phyloP scores from a whole-genome alignment of 1,284 basidiomycete genomes.

The Abortiporus biennis region DNA sequence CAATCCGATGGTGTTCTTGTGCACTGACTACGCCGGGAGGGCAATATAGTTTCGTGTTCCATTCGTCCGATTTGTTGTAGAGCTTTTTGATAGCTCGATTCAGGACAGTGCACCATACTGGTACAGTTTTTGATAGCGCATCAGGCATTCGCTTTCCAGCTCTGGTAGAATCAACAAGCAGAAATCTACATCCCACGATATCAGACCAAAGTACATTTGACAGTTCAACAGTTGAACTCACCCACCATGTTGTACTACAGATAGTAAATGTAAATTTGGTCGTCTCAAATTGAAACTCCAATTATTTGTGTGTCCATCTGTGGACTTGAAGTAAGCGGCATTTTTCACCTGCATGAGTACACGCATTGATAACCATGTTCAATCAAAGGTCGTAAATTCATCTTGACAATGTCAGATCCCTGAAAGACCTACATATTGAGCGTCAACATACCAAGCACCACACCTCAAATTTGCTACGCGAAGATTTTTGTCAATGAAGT shows the following conservation, averaged over 20 bases:
- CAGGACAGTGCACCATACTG: slow-evolving; percentile 93
- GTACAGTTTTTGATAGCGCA: slow-evolving; percentile 90
- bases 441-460: slow-evolving; percentile 91
- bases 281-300: slow-evolving; percentile 87
- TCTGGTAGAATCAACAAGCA: slow-evolving; percentile 91
- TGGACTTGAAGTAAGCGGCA: slow-evolving; percentile 92
- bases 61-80: slow-evolving; percentile 24
- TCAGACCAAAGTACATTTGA: neutral
- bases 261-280: slow-evolving; percentile 80
- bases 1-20: slow-evolving; percentile 76
- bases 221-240: slow-evolving; percentile 23
- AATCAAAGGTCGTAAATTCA: no score
- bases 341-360: no score
- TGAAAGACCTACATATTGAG: no score
- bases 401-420: no score
- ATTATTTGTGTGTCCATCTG: slow-evolving; percentile 87
- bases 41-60: slow-evolving; percentile 58
- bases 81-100: slow-evolving; percentile 57
- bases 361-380: no score
- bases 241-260: slow-evolving; percentile 52
- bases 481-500: slow-evolving; percentile 9
- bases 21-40: slow-evolving; percentile 56
- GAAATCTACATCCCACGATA: slow-evolving; percentile 41
- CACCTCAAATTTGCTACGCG: slow-evolving; percentile 87
- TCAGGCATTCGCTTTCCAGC: slow-evolving; percentile 94